These are phyloP conservation scores for Cladobotryum protrusum DNA, from an alignment of 2,329 filamentous ascomycete species.

Conservation along the genomic window DNA sequence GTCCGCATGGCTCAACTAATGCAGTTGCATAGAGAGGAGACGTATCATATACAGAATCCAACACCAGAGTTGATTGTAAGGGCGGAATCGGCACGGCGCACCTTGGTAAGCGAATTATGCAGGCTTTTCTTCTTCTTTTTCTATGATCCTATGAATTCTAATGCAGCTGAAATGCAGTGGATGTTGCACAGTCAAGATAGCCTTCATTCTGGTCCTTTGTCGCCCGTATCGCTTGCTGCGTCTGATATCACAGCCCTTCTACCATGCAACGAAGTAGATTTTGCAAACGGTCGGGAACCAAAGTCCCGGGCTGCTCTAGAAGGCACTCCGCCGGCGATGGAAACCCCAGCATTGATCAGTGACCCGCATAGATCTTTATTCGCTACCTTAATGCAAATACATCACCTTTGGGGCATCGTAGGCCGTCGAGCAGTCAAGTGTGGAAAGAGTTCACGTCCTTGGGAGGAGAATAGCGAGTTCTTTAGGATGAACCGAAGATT, in stretches of 20 bases:
- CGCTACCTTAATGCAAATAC: constrained; percentile 29
- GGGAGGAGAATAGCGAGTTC: too few relatives aligned
- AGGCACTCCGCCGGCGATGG: constrained; percentile 44
- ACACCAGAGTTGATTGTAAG: too few relatives aligned
- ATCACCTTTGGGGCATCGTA: too few relatives aligned
- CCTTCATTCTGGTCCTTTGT: constrained; percentile 46
- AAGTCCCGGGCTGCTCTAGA: constrained; percentile 46
- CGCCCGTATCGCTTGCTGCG: constrained; percentile 45
- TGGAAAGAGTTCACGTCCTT: too few relatives aligned
- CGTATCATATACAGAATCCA: constrained; percentile 28
- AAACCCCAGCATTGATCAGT: constrained; percentile 37
- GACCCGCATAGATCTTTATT: constrained; percentile 46
- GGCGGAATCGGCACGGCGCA: too few relatives aligned
- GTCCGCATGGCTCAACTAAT: constrained; percentile 51
- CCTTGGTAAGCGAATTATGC: too few relatives aligned
- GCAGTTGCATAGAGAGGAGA: constrained; percentile 50
- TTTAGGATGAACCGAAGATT: too few relatives aligned
- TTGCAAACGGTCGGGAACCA: constrained; percentile 42
- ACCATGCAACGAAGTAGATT: constrained; percentile 47
- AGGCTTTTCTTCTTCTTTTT: too few relatives aligned
- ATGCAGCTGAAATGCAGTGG: constrained; percentile 34
- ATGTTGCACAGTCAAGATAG: constrained; percentile 55
- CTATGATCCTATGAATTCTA: too few relatives aligned
- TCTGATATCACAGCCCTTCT: constrained; percentile 50
- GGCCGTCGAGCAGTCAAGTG: too few relatives aligned